Conservation (phyloP, 257 asterid genomes). For the Solanum raphanifolium region DNA sequence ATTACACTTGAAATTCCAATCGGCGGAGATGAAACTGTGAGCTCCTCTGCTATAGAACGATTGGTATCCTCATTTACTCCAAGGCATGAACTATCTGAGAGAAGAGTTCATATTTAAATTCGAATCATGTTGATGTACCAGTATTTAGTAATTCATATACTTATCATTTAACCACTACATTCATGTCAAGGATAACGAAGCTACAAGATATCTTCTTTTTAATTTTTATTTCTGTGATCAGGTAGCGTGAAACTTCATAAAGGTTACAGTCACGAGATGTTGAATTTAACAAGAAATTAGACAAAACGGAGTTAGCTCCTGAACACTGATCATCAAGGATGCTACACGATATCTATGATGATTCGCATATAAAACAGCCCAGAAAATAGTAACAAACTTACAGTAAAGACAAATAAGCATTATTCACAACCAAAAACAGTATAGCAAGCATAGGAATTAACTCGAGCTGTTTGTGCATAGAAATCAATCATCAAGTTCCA, state of each 20-base stretch:
- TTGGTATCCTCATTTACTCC: slow-evolving; percentile 38
- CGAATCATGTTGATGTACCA: not conserved
- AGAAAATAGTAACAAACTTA: not conserved
- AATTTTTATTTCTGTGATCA: not conserved
- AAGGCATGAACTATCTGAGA: slow-evolving; percentile 41
- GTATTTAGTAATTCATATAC: not conserved
- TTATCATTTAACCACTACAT: not conserved
- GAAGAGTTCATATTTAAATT: slow-evolving; percentile 10
- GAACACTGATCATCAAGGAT: not conserved
- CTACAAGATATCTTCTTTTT: not conserved
- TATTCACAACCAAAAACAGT: not conserved
- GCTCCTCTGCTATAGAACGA: slow-evolving; percentile 45
- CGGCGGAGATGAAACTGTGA: slow-evolving; percentile 30
- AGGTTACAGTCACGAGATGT: not conserved
- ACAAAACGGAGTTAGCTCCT: not conserved
- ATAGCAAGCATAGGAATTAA: not conserved
- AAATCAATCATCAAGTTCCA: not conserved
- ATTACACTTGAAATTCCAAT: slow-evolving; percentile 39
- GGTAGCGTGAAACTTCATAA: not conserved
- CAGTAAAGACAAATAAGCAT: not conserved
- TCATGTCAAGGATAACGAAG: not conserved
- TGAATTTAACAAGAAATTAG: not conserved
- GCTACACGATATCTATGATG: not conserved
- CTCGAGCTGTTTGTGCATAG: not conserved
- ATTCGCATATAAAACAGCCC: not conserved